Evolutionary conservation across 2,329 filamentous ascomycete genomes (phyloP).

Genomic region (Curvularia verruculosa): DNA sequence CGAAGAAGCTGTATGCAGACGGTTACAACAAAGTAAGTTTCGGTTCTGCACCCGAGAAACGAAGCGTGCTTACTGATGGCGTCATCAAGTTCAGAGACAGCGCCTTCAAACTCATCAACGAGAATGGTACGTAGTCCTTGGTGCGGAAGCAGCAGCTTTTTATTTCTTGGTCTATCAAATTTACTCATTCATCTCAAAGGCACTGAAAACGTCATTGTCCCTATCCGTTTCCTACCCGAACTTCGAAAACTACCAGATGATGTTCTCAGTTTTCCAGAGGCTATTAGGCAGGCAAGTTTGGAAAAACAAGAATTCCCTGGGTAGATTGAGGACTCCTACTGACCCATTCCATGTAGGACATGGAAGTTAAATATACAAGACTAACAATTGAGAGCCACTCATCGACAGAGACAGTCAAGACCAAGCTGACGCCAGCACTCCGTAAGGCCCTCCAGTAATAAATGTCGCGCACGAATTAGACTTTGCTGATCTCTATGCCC

Average conservation of each 20-base stretch:
- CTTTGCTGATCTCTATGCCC: constrained; percentile 15
- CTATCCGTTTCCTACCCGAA: constrained; percentile 39
- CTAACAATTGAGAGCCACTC: constrained; percentile 26
- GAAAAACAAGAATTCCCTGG: not conserved
- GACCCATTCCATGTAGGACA: constrained; percentile 20
- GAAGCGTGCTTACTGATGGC: constrained; percentile 10
- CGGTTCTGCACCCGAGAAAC: not conserved
- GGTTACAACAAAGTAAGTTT: constrained; percentile 37
- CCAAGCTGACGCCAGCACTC: constrained; percentile 45
- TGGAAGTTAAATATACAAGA: constrained; percentile 44
- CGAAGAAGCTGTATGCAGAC: constrained; percentile 34
- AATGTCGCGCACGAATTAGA: not conserved
- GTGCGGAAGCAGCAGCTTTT: not conserved
- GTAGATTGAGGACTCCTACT: constrained; percentile 4
- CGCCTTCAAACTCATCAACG: constrained; percentile 30
- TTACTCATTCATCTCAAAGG: constrained; percentile 17
- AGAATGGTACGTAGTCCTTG: constrained; percentile 21
- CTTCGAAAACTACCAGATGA: constrained; percentile 42
- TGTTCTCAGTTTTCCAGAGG: constrained; percentile 40
- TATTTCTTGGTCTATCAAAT: no score
- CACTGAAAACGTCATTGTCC: constrained; percentile 36
- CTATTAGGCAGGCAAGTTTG: constrained; percentile 30
- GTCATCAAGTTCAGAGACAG: constrained; percentile 39
- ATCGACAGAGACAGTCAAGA: constrained; percentile 33
- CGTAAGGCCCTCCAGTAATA: constrained; percentile 21